phyloP scores from a whole-genome alignment of 1,284 basidiomycete genomes.

The Ganoderma resinaceum region DNA sequence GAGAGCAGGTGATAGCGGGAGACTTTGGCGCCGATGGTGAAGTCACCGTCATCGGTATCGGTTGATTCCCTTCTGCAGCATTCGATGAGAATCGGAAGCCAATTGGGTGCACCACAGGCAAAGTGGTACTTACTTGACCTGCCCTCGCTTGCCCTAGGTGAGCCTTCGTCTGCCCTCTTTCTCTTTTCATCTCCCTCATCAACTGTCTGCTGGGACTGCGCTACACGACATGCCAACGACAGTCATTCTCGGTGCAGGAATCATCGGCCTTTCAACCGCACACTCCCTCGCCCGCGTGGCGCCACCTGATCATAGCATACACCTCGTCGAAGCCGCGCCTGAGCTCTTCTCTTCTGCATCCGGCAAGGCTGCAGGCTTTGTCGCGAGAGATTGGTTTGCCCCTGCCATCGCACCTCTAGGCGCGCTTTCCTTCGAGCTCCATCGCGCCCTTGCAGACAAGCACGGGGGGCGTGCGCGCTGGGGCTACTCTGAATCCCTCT shows the following conservation, averaged over 20 bases:
- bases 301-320: constrained; percentile 38
- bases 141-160: not conserved
- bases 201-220: constrained; percentile 5
- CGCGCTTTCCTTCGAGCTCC: constrained; percentile 64
- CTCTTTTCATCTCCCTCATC: not conserved
- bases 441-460: constrained; percentile 58
- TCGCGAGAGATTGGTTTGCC: constrained; percentile 72
- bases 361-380: constrained; percentile 70
- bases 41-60: constrained; percentile 30
- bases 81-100: constrained; percentile 13
- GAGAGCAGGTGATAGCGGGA: not conserved
- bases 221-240: constrained; percentile 39
- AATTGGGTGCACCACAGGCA: not conserved
- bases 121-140: not conserved
- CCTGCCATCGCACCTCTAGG: constrained; percentile 55
- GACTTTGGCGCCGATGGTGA: constrained; percentile 20
- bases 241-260: constrained; percentile 56
- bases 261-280: constrained; percentile 64
- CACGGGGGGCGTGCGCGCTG: constrained; percentile 58
- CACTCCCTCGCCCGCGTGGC: constrained; percentile 43
- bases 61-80: not conserved
- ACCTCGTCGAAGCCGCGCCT: constrained; percentile 45
- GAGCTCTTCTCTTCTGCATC: constrained; percentile 54
- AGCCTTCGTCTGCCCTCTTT: not conserved
- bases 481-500: constrained; percentile 57